Percentiles rank a stretch among this genome's conserved stretches.
Conservation (phyloP, 2,329 filamentous ascomycete genomes). For the Penicillium digitatum region DNA sequence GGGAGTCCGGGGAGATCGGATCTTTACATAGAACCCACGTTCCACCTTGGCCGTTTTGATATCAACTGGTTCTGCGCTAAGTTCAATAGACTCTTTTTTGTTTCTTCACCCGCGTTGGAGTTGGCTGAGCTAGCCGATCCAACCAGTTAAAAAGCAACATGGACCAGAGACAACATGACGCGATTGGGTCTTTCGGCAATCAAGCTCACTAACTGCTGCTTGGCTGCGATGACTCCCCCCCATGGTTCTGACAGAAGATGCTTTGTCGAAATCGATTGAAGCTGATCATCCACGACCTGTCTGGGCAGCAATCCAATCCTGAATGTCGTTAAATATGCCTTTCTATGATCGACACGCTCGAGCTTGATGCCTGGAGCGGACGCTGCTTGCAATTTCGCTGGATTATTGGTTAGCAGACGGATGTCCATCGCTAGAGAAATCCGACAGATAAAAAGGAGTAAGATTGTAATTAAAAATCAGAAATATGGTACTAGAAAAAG, state of each 20-base stretch:
- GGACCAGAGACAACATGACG: neutral
- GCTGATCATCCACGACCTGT: too few relatives aligned
- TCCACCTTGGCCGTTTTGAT: neutral
- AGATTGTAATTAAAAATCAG: too few relatives aligned
- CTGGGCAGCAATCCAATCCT: too few relatives aligned
- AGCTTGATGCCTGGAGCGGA: too few relatives aligned
- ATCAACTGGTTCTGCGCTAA: neutral
- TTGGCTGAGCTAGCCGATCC: neutral
- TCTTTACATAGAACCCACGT: neutral
- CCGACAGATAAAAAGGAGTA: too few relatives aligned
- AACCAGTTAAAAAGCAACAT: neutral
- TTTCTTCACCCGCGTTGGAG: neutral
- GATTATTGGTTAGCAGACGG: too few relatives aligned
- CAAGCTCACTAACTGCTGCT: neutral
- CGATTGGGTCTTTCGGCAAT: conserved; percentile 10
- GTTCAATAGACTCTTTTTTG: neutral
- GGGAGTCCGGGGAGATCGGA: neutral
- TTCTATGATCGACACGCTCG: too few relatives aligned
- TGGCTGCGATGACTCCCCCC: neutral
- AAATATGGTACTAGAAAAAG: too few relatives aligned
- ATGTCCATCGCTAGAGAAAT: too few relatives aligned
- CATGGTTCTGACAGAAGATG: neutral
- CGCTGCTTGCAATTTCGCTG: too few relatives aligned
- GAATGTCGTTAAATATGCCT: too few relatives aligned
- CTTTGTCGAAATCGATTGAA: neutral